A percentile compares a stretch with the other conserved stretches of the same genome.
These are phyloP conservation scores for Gloeostereum incarnatum DNA, from an alignment of 768 basidiomycete species.

Conservation along the genomic window DNA sequence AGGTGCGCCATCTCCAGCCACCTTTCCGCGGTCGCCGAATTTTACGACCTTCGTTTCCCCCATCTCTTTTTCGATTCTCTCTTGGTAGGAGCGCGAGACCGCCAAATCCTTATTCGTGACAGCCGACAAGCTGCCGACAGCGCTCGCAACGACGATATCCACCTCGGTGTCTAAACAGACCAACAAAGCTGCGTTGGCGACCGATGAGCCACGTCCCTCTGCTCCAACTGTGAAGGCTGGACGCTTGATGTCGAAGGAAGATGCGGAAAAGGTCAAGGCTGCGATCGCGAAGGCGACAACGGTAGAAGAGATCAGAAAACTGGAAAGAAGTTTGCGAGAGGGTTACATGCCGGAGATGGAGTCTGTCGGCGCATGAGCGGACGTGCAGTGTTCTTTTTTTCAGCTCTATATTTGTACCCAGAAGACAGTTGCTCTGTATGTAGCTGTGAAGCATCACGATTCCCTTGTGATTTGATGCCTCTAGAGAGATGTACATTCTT, in stretches of 20 bases:
- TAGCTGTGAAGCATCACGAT: too few species aligned
- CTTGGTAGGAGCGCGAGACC: constrained; percentile 64
- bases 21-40: constrained; percentile 12
- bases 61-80: constrained; percentile 11
- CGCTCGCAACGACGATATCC: constrained; percentile 72
- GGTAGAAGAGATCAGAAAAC: constrained; percentile 76
- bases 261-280: constrained; percentile 77
- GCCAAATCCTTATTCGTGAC: constrained; percentile 74
- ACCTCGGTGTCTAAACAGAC: constrained; percentile 61
- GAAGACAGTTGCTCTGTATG: too few species aligned
- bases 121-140: constrained; percentile 67
- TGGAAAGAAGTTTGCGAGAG: constrained; percentile 77
- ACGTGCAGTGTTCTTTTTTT: constrained; percentile 21
- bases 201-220: constrained; percentile 70
- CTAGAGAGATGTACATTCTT: too few species aligned
- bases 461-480: too few species aligned
- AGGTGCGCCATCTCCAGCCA: constrained; percentile 54
- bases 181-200: constrained; percentile 52
- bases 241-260: constrained; percentile 85
- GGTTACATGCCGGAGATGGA: constrained; percentile 78
- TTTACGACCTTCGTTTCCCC: constrained; percentile 7
- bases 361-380: constrained; percentile 60
- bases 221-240: constrained; percentile 60
- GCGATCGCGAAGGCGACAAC: constrained; percentile 89
- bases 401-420: too few species aligned